Conservation (phyloP, 2,329 filamentous ascomycete species). For the Paecilomyces dactylethromorphus region DNA sequence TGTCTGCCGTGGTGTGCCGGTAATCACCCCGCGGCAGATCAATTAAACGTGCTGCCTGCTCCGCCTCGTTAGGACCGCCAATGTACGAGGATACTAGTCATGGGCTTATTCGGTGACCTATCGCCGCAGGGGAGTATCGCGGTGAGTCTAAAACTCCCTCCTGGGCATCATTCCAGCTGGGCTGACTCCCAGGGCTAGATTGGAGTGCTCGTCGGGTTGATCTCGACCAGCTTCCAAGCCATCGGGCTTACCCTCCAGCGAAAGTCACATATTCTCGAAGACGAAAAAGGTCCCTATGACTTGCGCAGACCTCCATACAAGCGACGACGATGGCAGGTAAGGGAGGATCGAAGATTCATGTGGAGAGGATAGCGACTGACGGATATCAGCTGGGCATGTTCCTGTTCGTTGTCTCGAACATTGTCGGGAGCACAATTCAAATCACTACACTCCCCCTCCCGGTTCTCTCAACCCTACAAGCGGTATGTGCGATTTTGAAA, state of each 20-base stretch:
- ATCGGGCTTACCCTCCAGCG: conserved; percentile 91
- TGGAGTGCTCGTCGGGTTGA: conserved; percentile 83
- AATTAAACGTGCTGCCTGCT: conserved; percentile 19
- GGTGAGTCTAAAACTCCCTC: conserved; percentile 44
- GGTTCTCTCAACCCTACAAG: conserved; percentile 89
- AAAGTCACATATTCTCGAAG: conserved; percentile 96
- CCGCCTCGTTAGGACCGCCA: conserved; percentile 12
- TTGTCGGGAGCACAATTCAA: conserved; percentile 92
- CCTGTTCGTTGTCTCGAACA: conserved; percentile 92
- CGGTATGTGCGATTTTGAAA: conserved; percentile 38
- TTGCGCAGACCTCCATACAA: conserved; percentile 79
- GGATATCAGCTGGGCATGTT: conserved; percentile 67
- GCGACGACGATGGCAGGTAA: conserved; percentile 80
- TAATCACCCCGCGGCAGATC: conserved; percentile 7
- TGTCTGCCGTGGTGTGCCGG: conserved; percentile 3
- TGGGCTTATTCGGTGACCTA: conserved; percentile 68
- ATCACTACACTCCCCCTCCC: conserved; percentile 93
- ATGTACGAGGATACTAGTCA: conserved; percentile 38
- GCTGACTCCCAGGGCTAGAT: conserved; percentile 49
- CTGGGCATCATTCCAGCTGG: conserved; percentile 7
- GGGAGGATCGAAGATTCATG: conserved; percentile 1
- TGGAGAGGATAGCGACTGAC: conserved; percentile 16
- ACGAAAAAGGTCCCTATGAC: conserved; percentile 78
- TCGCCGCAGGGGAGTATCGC: conserved; percentile 72
- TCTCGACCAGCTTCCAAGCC: conserved; percentile 92